Evolutionary conservation across 176 grass and related monocot genomes (phyloP).

Genomic region (Carex cristatella): DNA sequence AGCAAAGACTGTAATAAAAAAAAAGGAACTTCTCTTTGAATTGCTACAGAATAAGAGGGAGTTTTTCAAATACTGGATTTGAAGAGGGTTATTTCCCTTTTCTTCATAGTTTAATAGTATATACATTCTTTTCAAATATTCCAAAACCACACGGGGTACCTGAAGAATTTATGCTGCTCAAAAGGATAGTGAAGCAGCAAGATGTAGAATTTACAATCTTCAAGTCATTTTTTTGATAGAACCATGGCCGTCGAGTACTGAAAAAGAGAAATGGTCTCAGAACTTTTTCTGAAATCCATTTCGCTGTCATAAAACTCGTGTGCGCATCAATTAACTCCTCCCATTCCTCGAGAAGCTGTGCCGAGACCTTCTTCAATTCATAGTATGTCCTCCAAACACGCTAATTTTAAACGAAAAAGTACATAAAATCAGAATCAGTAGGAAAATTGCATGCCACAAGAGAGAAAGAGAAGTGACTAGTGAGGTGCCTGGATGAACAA

Average conservation of each 20-base stretch:
- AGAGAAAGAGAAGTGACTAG: background rate
- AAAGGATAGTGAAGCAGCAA: conserved; percentile 73
- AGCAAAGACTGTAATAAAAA: background rate
- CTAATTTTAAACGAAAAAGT: conserved; percentile 31
- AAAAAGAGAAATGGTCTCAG: conserved; percentile 94
- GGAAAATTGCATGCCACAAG: background rate
- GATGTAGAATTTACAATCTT: conserved; percentile 42
- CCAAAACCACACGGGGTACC: conserved; percentile 33
- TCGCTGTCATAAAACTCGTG: conserved; percentile 35
- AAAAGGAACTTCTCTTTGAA: no score
- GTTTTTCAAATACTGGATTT: background rate
- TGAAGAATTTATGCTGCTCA: conserved; percentile 67
- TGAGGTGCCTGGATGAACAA: conserved; percentile 68
- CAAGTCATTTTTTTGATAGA: conserved; percentile 34
- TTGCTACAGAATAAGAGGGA: no score
- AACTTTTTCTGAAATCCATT: conserved; percentile 72
- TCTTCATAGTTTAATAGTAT: background rate
- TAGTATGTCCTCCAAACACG: conserved; percentile 71
- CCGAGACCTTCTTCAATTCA: conserved; percentile 45
- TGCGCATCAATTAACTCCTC: conserved; percentile 43
- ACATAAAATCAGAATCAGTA: conserved; percentile 15
- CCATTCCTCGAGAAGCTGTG: conserved; percentile 67
- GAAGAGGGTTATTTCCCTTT: background rate
- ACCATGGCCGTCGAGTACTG: conserved; percentile 44
- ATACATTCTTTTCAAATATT: background rate